phyloP scores from a whole-genome alignment of 148 eudicot genomes.

The Rhododendron vialii region DNA sequence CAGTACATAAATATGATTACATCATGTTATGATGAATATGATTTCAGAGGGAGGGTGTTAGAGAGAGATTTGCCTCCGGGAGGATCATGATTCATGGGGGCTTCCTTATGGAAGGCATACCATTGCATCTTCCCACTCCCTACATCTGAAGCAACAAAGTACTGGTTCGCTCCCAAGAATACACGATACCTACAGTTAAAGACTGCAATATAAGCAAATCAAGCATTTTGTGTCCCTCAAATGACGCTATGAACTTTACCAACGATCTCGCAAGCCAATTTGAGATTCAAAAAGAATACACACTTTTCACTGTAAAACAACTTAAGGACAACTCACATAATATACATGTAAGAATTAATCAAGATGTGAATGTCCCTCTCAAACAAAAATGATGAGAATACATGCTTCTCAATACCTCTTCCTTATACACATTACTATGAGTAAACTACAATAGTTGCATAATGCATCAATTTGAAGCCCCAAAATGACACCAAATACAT shows the following conservation, averaged over 20 bases:
- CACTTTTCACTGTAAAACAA: background rate
- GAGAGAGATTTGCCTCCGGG: conserved; percentile 3
- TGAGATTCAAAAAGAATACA: background rate
- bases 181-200: conserved; percentile 16
- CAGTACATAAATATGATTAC: background rate
- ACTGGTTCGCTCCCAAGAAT: conserved; percentile 29
- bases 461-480: background rate
- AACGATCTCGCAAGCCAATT: background rate
- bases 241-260: background rate
- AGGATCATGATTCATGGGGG: conserved; percentile 10
- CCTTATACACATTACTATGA: background rate
- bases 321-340: background rate
- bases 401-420: background rate
- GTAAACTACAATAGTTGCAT: background rate
- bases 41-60: background rate
- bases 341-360: background rate
- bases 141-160: conserved; percentile 29
- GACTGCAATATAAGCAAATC: conserved; percentile 10
- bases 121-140: conserved; percentile 33
- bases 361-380: background rate
- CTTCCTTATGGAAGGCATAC: conserved; percentile 30
- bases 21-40: background rate
- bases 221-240: background rate
- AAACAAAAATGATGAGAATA: background rate
- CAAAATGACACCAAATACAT: background rate